Evolutionary conservation across 1,139 yeast genomes (phyloP).

Genomic region (Zhuliangozyma parablackwelliae): DNA sequence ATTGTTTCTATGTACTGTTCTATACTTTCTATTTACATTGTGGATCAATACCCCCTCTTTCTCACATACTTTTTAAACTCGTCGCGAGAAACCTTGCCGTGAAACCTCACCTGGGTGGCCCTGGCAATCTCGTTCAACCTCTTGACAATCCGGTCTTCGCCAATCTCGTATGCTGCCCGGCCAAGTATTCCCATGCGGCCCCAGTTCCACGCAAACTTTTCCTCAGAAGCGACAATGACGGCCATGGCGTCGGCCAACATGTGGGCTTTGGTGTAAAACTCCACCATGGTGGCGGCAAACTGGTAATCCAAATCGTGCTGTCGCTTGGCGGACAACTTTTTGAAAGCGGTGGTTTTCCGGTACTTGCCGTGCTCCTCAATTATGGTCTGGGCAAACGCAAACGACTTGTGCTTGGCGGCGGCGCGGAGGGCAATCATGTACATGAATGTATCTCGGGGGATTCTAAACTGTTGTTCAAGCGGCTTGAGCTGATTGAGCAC

Average conservation of each 20-base stretch:
- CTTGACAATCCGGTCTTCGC: conserved; percentile 36
- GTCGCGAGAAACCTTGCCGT: conserved; percentile 35
- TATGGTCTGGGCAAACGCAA: conserved; percentile 55
- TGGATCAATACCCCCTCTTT: conserved; percentile 28
- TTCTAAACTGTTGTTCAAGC: conserved; percentile 11
- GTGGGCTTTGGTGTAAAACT: conserved; percentile 47
- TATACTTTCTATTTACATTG: too few species aligned
- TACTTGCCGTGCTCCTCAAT: conserved; percentile 79
- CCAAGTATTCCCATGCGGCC: conserved; percentile 47
- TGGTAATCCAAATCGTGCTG: conserved; percentile 57
- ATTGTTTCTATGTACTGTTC: too few species aligned
- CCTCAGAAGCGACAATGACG: conserved; percentile 60
- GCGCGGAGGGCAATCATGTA: conserved; percentile 67
- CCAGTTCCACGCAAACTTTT: conserved; percentile 71
- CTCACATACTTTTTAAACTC: conserved; percentile 29
- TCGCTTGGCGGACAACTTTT: conserved; percentile 25
- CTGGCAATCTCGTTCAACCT: conserved; percentile 34
- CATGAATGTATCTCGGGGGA: conserved; percentile 47
- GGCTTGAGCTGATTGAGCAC: conserved; percentile 13
- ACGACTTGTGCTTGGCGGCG: conserved; percentile 51
- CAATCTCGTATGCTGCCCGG: conserved; percentile 45
- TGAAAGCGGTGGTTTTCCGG: conserved; percentile 53
- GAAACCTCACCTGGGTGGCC: conserved; percentile 31
- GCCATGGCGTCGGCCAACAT: conserved; percentile 67
- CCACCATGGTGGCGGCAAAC: conserved; percentile 65